Evolutionary conservation across 768 basidiomycete genomes (phyloP), one percentile per base, ranked within the genome.

Genomic region (Pholiota conissans): DNA sequence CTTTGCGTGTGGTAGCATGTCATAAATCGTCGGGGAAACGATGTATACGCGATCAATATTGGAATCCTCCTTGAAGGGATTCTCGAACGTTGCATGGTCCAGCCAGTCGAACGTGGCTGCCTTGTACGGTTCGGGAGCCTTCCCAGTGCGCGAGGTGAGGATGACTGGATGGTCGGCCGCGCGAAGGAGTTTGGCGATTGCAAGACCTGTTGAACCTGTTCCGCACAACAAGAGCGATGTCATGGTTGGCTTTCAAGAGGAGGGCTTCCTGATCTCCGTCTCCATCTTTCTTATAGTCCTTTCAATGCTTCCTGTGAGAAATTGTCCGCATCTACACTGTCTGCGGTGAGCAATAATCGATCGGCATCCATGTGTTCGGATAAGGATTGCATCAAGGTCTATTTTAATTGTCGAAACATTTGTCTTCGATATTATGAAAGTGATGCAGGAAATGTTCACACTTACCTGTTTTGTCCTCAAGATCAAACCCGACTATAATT

Each of bases 51-150:
- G 60, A 30, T 69, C 66, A 58, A 72, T 70, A 9, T 40, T 50
- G 3, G 63, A 16, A 45, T 67, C 69, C 29, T 58, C 32, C 1
- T 67, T 59, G 61, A 73, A 76, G 1, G 73, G 70, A 37, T 67
- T 69, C 16, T 65, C 57, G 54, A 66, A 72, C 6, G 73, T 73
- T 18, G 64, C 55, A 0, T 64, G 52, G 50, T 78, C 69, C 40
- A 65, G 59, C 75, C 76, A 76, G 47, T 78, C 70, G 42, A 77
- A 74, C 22, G 50, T 60, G 20, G 70, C 71, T 18, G 64, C 69
- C n/a, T 57, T 67, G 59, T 65, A 71, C 1, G 67, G 72, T 9
- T 40, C 59, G 5, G 69, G 68, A n/a, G 58, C 64, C 14, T 40
- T 54, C 8, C 70, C 71, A 37, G 65, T 69, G n/a, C 73, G 71